A percentile compares a stretch with the other conserved stretches of the same genome.
phyloP scores from a whole-genome alignment of 2,329 filamentous ascomycete species.

The Elsinoe australis region DNA sequence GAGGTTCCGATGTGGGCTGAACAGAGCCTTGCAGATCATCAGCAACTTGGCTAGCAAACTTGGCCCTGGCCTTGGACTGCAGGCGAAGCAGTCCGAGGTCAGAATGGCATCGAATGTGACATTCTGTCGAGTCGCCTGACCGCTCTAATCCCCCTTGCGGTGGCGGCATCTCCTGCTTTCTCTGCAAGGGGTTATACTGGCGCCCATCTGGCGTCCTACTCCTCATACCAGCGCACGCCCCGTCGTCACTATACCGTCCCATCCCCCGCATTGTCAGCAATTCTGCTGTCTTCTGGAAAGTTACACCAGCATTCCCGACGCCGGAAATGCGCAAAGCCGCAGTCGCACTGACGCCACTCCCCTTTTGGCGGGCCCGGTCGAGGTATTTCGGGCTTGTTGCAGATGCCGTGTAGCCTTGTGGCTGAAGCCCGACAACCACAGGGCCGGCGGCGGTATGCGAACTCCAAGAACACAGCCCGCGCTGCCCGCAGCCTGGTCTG shows the following conservation, averaged over 20 bases:
- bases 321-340: not conserved
- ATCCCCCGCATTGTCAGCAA: not conserved
- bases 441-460: not conserved
- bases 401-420: not conserved
- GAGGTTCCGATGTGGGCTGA: constrained; percentile 3
- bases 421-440: constrained; percentile 3
- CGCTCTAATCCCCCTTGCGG: not conserved
- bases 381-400: not conserved
- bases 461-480: too few species aligned
- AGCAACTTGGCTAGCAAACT: too few species aligned
- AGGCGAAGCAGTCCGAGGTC: too few species aligned
- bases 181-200: not conserved
- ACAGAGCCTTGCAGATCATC: constrained; percentile 12
- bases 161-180: not conserved
- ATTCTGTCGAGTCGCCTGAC: constrained; percentile 6
- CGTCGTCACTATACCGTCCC: constrained; percentile 1
- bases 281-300: not conserved
- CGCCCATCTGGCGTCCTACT: constrained; percentile 1
- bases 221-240: constrained; percentile 1
- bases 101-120: constrained; percentile 6
- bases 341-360: not conserved
- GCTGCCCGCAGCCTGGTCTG: too few species aligned
- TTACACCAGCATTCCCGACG: not conserved
- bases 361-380: too few species aligned
- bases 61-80: too few species aligned